Evolutionary conservation across 129 eudicot genomes (phyloP), one percentile per base, ranked within the genome.

Genomic region (Saposhnikovia divaricata): DNA sequence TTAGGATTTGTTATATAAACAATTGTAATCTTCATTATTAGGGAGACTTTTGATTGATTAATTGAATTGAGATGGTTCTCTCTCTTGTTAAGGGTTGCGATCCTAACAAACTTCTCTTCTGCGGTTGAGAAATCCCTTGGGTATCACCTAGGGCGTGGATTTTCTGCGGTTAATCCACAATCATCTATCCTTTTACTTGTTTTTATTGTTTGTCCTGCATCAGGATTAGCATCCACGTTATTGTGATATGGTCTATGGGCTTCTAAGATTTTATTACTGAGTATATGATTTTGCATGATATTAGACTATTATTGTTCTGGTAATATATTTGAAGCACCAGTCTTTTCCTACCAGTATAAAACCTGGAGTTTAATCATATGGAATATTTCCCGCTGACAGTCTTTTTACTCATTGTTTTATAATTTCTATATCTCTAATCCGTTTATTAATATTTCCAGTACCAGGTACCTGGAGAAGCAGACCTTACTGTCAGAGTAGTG

Each of bases 401-500:
- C 34, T 48, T 75, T 75, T 27, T 75, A 27, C 39, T 27, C 2
- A 75, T 44, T 75, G 59, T 39, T 71, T 27, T 1, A 46, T 5
- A 9, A 14, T n/a, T 74, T 28, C 31, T 74, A 13, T 25, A 46
- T 6, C 6, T 25, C 78, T 46, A 38, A 37, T 75, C 9, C 3
- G 5, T 72, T 71, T 55, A 34, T 48, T 44, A 3, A 66, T 48
- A 78, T 50, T 68, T 1, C 50, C 42, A 75, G 45, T 84, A 34
- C 43, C 79, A 93, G 93, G 89, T 89, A 72, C 91, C 90, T 74
- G 90, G 83, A 69, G 92, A 89, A 76, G 88, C 75, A 81, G 96
- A 86, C 79, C 96, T 93, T 78, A 84, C 84, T 76, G 89, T 93
- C 47, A 88, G 98, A 80, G 98, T 93, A 79, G 98, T 93, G 73